phyloP scores from a whole-genome alignment of 768 basidiomycete genomes.

The Trametes maxima region DNA sequence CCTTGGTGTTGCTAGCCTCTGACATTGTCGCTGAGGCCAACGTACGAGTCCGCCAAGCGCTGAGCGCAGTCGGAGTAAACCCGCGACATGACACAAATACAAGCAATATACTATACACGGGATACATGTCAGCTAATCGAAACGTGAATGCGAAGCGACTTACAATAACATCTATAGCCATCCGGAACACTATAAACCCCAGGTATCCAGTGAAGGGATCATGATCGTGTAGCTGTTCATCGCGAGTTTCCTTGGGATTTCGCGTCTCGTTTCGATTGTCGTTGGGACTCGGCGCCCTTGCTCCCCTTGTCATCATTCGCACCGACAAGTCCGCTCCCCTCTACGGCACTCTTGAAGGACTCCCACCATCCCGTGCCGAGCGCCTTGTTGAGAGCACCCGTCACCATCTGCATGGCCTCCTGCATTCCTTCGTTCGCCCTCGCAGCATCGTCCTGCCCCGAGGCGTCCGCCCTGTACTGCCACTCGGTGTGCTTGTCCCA shows the following conservation, averaged over 20 bases:
- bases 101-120: not conserved
- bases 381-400: conserved; percentile 45
- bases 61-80: no score
- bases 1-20: no score
- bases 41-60: no score
- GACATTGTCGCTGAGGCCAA: no score
- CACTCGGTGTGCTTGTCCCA: conserved; percentile 63
- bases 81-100: not conserved
- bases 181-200: not conserved
- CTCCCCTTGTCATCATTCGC: not conserved
- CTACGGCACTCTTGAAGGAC: conserved; percentile 35
- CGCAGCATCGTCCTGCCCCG: conserved; percentile 28
- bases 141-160: not conserved
- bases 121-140: not conserved
- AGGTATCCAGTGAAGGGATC: no score
- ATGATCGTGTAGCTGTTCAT: not conserved
- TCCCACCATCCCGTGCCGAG: conserved; percentile 44
- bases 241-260: conserved; percentile 10
- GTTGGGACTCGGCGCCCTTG: not conserved
- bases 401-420: conserved; percentile 46
- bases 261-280: conserved; percentile 8
- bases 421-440: conserved; percentile 26
- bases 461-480: conserved; percentile 45
- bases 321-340: conserved; percentile 16
- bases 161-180: not conserved